These are phyloP conservation scores for Solanum bulbocastanum DNA, from an alignment of 257 asterid species.

Conservation along the genomic window DNA sequence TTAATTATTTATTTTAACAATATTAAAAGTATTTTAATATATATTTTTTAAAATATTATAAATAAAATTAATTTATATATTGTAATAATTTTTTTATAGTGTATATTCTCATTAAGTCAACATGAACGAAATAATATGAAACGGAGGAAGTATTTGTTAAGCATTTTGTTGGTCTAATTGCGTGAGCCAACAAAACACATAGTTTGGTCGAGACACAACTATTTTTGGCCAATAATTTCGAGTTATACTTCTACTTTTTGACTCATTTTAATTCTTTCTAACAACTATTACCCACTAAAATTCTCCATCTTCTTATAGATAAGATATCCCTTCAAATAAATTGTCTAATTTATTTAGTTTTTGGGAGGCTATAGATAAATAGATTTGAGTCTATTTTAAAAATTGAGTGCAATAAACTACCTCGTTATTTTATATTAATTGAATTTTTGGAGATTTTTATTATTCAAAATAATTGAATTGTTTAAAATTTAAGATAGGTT, in stretches of 20 bases:
- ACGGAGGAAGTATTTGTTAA: accelerated
- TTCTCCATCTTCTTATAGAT: background rate
- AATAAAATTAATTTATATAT: background rate
- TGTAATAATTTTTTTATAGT: too few species aligned
- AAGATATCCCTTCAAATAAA: background rate
- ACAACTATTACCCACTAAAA: background rate
- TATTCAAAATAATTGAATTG: too few species aligned
- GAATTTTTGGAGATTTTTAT: too few species aligned
- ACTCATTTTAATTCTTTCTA: background rate
- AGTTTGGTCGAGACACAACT: background rate
- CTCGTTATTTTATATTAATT: too few species aligned
- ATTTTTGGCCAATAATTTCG: background rate
- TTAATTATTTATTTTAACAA: too few species aligned
- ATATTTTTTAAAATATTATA: too few species aligned
- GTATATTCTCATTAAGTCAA: too few species aligned
- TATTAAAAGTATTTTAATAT: too few species aligned
- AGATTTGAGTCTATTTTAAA: background rate
- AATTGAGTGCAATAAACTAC: too few species aligned
- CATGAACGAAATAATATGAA: background rate
- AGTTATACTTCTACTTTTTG: background rate
- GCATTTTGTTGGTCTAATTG: background rate
- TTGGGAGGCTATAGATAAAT: background rate
- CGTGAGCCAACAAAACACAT: background rate
- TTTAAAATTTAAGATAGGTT: too few species aligned
- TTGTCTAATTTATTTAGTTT: background rate